phyloP scores from a whole-genome alignment of 2,329 filamentous ascomycete species.

The Calonectria pseudoturangicola region DNA sequence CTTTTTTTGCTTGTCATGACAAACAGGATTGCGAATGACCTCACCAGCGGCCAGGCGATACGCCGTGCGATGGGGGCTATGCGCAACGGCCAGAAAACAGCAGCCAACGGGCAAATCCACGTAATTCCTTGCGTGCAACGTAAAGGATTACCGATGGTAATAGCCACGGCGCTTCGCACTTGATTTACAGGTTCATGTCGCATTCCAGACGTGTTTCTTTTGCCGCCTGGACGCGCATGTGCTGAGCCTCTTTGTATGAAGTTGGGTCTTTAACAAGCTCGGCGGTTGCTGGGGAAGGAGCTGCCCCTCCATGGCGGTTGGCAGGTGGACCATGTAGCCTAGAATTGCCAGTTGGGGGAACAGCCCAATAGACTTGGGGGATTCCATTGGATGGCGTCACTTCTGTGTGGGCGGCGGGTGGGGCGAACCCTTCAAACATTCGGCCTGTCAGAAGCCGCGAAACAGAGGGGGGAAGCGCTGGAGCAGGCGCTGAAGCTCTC shows the following conservation, averaged over 20 bases:
- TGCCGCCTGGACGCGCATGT: slow-evolving; percentile 36
- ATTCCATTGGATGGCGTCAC: slow-evolving; percentile 38
- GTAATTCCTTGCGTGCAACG: slow-evolving; percentile 26
- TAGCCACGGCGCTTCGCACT: slow-evolving; percentile 4
- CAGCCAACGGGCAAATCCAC: slow-evolving; percentile 40
- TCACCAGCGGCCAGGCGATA: slow-evolving; percentile 31
- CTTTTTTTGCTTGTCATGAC: slow-evolving; percentile 12
- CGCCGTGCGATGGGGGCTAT: slow-evolving; percentile 35
- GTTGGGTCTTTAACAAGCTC: neutral
- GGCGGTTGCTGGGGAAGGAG: slow-evolving; percentile 38
- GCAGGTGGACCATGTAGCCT: slow-evolving; percentile 45
- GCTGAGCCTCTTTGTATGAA: slow-evolving; percentile 34
- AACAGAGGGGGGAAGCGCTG: slow-evolving; percentile 32
- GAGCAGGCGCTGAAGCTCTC: slow-evolving; percentile 18
- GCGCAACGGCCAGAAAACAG: slow-evolving; percentile 19
- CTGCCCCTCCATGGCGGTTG: slow-evolving; percentile 47
- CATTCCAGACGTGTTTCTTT: slow-evolving; percentile 38
- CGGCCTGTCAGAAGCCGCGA: slow-evolving; percentile 11
- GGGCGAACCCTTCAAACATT: slow-evolving; percentile 1
- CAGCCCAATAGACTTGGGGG: slow-evolving; percentile 32
- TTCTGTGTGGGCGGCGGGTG: slow-evolving; percentile 8
- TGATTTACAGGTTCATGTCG: slow-evolving; percentile 9
- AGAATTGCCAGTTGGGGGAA: slow-evolving; percentile 27
- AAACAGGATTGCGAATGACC: slow-evolving; percentile 28
- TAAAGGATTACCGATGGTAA: slow-evolving; percentile 27